phyloP scores from a whole-genome alignment of 768 basidiomycete genomes.

The Podaxis mareebaensis region DNA sequence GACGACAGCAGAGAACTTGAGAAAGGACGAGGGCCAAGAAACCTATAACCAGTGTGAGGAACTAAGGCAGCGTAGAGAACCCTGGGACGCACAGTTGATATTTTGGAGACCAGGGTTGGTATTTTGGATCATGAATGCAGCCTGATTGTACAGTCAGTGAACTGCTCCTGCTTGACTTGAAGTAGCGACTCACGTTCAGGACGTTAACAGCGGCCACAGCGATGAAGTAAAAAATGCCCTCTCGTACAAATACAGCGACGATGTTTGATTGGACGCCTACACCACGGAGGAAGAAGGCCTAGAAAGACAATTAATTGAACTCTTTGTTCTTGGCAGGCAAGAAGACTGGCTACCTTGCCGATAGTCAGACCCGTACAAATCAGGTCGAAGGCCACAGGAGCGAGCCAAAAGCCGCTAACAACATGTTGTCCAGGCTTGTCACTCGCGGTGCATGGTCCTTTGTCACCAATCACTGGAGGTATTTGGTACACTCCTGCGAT shows the following conservation, averaged over 20 bases:
- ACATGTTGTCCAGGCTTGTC: conserved; percentile 21
- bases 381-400: conserved; percentile 19
- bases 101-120: conserved; percentile 19
- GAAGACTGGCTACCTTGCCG: conserved; percentile 10
- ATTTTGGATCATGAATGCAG: conserved; percentile 21
- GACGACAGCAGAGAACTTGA: conserved; percentile 20
- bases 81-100: conserved; percentile 16
- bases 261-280: conserved; percentile 8
- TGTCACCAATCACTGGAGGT: conserved; percentile 14
- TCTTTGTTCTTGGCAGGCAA: neutral
- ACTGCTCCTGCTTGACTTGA: neutral
- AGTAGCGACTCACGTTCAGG: conserved; percentile 16
- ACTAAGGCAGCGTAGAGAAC: neutral
- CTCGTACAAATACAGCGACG: conserved; percentile 18
- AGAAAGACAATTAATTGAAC: neutral
- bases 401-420: conserved; percentile 21
- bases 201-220: conserved; percentile 19
- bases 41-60: neutral
- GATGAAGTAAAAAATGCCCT: conserved; percentile 20
- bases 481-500: conserved; percentile 20
- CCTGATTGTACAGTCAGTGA: conserved; percentile 2
- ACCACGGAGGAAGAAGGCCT: conserved; percentile 15
- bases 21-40: conserved; percentile 20
- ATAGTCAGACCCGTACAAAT: conserved; percentile 19
- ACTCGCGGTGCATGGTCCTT: conserved; percentile 19